Conservation (phyloP, 1,284 basidiomycete species). For the Takashimella tepidaria region DNA sequence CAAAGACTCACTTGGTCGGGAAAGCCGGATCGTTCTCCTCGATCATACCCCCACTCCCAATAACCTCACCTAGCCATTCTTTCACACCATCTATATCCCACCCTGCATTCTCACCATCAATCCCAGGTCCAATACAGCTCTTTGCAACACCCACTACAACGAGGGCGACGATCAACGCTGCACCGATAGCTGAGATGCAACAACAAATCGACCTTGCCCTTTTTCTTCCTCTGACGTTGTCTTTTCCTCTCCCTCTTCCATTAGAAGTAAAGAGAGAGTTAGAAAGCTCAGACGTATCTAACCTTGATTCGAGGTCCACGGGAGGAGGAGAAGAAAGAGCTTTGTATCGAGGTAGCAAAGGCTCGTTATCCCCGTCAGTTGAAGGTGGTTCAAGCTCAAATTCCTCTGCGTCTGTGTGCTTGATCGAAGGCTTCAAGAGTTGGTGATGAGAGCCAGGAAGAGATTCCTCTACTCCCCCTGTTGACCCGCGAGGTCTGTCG, state of each 20-base stretch:
- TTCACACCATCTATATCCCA: conserved; percentile 14
- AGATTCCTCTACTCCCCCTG: too few relatives aligned
- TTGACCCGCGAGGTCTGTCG: too few relatives aligned
- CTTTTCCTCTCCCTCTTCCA: too few relatives aligned
- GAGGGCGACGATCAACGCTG: conserved; percentile 21
- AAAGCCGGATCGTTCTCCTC: conserved; percentile 32
- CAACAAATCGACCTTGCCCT: conserved; percentile 9
- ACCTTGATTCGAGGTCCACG: too few relatives aligned
- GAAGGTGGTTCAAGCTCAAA: conserved; percentile 29
- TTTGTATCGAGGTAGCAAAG: conserved; percentile 40
- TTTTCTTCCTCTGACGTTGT: conserved; percentile 7
- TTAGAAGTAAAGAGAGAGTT: conserved; percentile 1
- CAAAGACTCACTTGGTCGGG: conserved; percentile 39
- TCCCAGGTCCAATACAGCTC: neutral
- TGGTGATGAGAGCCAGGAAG: too few relatives aligned
- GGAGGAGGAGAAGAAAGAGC: neutral
- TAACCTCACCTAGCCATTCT: conserved; percentile 29
- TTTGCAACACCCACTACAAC: conserved; percentile 24
- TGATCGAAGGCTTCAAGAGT: too few relatives aligned
- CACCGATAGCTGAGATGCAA: conserved; percentile 23
- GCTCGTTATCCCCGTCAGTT: conserved; percentile 17
- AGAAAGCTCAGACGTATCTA: conserved; percentile 6
- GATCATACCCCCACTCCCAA: conserved; percentile 9
- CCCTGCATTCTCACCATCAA: neutral
- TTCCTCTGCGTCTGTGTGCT: conserved; percentile 19